phyloP scores from a whole-genome alignment of 768 basidiomycete genomes.

The Pleurotus pulmonarius region DNA sequence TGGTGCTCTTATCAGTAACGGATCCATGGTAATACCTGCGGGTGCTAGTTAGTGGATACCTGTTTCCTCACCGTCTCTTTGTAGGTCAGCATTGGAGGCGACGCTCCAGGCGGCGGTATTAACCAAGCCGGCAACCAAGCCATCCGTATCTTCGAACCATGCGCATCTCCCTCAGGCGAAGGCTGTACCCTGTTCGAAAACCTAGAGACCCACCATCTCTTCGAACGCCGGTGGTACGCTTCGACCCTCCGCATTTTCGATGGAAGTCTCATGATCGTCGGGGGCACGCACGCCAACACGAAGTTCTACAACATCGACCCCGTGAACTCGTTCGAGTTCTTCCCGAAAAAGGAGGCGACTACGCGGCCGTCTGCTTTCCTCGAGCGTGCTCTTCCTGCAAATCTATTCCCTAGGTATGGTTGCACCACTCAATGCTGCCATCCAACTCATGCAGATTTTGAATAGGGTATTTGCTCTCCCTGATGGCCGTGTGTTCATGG shows the following conservation, averaged over 20 bases:
- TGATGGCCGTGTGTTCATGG: constrained; percentile 23
- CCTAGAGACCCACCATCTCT: constrained; percentile 15
- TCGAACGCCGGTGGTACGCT: constrained; percentile 19
- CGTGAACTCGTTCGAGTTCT: constrained; percentile 17
- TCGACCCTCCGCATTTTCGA: constrained; percentile 17
- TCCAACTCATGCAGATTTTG: background rate
- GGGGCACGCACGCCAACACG: constrained; percentile 31
- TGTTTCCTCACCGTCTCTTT: background rate
- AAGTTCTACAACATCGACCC: constrained; percentile 13
- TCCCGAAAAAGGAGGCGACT: constrained; percentile 16
- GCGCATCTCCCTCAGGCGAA: constrained; percentile 14
- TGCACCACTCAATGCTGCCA: background rate
- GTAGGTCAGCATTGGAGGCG: constrained; percentile 19
- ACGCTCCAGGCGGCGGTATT: background rate
- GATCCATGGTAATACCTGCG: constrained; percentile 20
- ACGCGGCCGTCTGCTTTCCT: constrained; percentile 15
- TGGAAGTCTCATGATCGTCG: constrained; percentile 20
- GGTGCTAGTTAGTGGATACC: too few species aligned
- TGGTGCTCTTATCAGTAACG: constrained; percentile 27
- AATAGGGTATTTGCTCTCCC: constrained; percentile 14
- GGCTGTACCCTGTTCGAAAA: constrained; percentile 21
- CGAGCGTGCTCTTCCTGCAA: constrained; percentile 13
- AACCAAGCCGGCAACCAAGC: constrained; percentile 10
- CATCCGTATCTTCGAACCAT: constrained; percentile 21
- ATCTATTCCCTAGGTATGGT: constrained; percentile 18